Base-by-base conservation (phyloP, 2,329 filamentous ascomycete species). In the Phialemonium atrogriseum region DNA sequence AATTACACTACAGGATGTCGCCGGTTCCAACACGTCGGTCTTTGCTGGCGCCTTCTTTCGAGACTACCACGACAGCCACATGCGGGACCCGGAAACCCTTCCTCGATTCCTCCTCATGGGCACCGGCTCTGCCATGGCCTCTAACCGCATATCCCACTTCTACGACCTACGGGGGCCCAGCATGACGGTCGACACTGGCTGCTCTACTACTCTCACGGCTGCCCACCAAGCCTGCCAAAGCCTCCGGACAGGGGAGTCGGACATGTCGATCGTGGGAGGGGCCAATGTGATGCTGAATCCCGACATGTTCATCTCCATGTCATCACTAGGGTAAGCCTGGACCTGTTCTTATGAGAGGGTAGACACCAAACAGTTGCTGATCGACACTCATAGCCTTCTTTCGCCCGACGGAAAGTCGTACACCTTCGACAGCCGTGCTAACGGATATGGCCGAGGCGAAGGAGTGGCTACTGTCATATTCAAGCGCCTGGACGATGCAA, bases 151-250 rank as follows among this genome's bases (percentile, higher is more conserved):
- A 2, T 62, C 58, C 0, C 59, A 62, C 34, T 57, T 54, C 29
- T 63, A 59, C 24, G 54, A 66, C 33, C 47, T 64, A 15, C 41
- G 42, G 4, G 63, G 63, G 0, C 55, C 62, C 0, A 59, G 57
- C 35, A 45, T 67, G 39, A 61, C 61, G 0, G 42, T 68, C 1
- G 62, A 68, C 33, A 68, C 66, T 0, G 66, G 56, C 2, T 70
- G 64, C 38, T 66, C 62, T 0, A 54, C 55, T 5, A 56, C 52
- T 7, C 40, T 67, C 7, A 49, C 58, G 1, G 61, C 59, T 0
- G 42, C 68, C 1, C 59, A 68, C 29, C 45, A 56, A 25, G 64
- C 54, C 2, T 52, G 57, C 20, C 49, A 60, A 34, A 50, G 43
- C 31, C 35, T 52, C 18, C 42, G 41, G 10, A 39, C 43, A 2